Conservation (phyloP, 163 green algal genomes). For the Chlorella variabilis region DNA sequence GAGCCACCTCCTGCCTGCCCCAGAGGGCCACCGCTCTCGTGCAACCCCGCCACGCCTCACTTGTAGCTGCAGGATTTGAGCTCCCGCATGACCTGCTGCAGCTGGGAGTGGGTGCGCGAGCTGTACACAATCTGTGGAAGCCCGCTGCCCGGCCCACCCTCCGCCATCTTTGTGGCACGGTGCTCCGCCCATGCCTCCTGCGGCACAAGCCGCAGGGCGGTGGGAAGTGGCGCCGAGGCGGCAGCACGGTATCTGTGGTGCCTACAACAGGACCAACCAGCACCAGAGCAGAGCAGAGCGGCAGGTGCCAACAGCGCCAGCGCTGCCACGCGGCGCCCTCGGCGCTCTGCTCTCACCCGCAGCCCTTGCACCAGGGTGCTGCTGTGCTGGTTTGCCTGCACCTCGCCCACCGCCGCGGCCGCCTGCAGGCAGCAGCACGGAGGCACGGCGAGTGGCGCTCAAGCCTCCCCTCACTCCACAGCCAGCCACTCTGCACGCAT, state of each 20-base stretch:
- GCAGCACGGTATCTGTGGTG: neutral
- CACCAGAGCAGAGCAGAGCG: no score
- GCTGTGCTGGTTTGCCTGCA: slow-evolving; percentile 30
- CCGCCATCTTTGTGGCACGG: slow-evolving; percentile 29
- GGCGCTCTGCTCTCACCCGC: slow-evolving; percentile 43
- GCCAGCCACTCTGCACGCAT: no score
- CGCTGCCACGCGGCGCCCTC: no score
- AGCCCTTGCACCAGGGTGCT: slow-evolving; percentile 44
- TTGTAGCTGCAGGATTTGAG: slow-evolving; percentile 81
- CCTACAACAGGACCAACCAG: no score
- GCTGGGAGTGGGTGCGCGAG: slow-evolving; percentile 94
- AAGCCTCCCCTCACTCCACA: no score
- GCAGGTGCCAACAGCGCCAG: no score
- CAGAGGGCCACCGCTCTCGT: no score
- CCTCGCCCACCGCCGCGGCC: neutral
- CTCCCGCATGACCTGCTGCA: slow-evolving; percentile 94
- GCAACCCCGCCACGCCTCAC: no score
- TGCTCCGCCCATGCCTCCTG: slow-evolving; percentile 53
- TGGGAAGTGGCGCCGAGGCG: neutral
- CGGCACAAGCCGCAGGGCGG: neutral
- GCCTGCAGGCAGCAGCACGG: slow-evolving; percentile 23
- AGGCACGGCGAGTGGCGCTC: no score
- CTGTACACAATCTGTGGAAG: slow-evolving; percentile 90
- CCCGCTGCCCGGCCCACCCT: slow-evolving; percentile 5
- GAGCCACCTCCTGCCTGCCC: no score